These are phyloP conservation scores for Plasmodium berghei DNA, from an alignment of 169 alveolate genomes.

Conservation along the genomic window DNA sequence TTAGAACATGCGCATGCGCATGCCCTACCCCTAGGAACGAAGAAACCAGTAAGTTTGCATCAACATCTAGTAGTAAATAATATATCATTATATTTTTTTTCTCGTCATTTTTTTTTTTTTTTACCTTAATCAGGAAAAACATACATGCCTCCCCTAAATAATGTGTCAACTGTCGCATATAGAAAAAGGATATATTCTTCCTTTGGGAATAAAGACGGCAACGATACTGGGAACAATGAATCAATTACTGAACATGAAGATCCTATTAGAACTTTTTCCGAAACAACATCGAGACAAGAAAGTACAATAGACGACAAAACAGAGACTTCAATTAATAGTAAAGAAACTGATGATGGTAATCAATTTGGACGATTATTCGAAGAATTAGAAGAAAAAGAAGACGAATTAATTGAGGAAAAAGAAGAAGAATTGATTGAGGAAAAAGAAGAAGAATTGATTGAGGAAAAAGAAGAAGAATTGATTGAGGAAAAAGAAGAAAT, in stretches of 20 bases:
- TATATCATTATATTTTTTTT: background rate
- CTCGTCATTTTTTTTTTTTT: background rate
- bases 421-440: background rate
- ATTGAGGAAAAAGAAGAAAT: constrained; percentile 11
- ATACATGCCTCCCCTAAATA: no score
- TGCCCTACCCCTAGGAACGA: constrained; percentile 11
- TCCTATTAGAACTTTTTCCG: no score
- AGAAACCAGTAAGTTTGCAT: constrained; percentile 8
- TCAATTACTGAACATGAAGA: no score
- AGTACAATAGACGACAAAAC: no score
- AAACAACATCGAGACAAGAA: no score
- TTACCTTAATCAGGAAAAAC: background rate
- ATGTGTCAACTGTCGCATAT: no score
- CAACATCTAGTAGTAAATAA: background rate
- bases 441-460: background rate
- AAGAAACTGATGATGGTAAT: no score
- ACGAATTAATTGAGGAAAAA: background rate
- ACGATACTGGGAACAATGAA: no score
- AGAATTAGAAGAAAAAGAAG: background rate
- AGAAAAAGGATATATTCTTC: no score
- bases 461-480: background rate
- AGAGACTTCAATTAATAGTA: no score
- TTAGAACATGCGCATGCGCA: constrained; percentile 12
- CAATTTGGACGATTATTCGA: no score
- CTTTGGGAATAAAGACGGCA: no score